phyloP scores from a whole-genome alignment of 768 basidiomycete genomes.

The Termitomyces sp. region DNA sequence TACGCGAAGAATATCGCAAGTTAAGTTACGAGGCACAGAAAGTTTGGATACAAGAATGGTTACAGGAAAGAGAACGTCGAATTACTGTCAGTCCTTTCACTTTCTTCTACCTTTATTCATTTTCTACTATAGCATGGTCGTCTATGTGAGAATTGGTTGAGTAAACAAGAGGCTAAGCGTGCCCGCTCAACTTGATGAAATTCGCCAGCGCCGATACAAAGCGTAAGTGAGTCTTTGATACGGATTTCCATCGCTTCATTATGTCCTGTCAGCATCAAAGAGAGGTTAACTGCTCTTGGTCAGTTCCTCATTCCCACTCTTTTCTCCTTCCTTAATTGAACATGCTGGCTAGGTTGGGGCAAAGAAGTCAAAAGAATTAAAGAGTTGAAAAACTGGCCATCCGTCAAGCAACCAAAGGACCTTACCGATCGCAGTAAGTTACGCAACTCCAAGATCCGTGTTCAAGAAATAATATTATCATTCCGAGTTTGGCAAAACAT shows the following conservation, averaged over 20 bases:
- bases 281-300: not conserved
- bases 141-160: not conserved
- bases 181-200: not conserved
- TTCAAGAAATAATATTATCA: not conserved
- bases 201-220: not conserved
- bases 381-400: not conserved
- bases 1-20: not conserved
- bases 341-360: not conserved
- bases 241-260: not conserved
- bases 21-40: not conserved
- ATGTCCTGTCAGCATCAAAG: not conserved
- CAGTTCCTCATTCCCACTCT: not conserved
- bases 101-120: not conserved
- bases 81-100: not conserved
- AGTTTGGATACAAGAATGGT: not conserved
- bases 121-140: not conserved
- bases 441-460: not conserved
- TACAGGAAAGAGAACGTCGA: not conserved
- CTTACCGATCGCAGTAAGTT: not conserved
- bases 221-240: not conserved
- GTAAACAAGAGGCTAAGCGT: not conserved
- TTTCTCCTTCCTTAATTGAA: not conserved
- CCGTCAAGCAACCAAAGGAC: not conserved
- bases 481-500: slow-evolving; percentile 2
- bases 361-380: not conserved